Evolutionary conservation across 1,139 yeast species (phyloP), one percentile per base, ranked within the genome.

Genomic region (Yamadazyma triangularis): DNA sequence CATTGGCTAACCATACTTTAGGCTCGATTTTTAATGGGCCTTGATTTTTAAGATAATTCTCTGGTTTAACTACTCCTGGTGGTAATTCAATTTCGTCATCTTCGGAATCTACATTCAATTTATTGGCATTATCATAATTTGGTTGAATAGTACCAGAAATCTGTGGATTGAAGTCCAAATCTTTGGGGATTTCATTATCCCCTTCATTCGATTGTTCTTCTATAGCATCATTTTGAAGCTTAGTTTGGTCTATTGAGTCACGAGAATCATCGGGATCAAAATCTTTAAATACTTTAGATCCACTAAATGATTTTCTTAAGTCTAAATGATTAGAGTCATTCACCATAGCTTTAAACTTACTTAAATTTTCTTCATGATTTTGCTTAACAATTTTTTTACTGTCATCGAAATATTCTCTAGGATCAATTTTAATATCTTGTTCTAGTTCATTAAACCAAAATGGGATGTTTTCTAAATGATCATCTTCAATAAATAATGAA

Each of bases 1-100:
- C 98, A 53, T 91, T 91, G 21, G 98, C 98, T 40, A 91, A 69
- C 97, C 98, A 91, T 23, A 91, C 98, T 56, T 91, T 91, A 21
- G 97, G 94, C 64, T 91, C 98, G 34, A 91, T 88, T 57, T 84
- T 88, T 36, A 88, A 75, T 2, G 96, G 93, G 5, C 96, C 96
- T 23, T 91, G 79, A 53, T 88, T 88, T 52, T 89, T 85, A 48
- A 91, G 70, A 60, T 84, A 77, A 29, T 70, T 64, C 9, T 73
- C 77, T 30, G 98, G 98, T 51, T 81, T 84, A 30, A 70, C 67
- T 12, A 91, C 97, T 15, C 97, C 97, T 4, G 85, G 78, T 5
- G 98, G 98, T 36, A 91, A 65, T 22, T 73, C 79, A 27, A 87
- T 73, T 53, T 89, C 96, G 41, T 67, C 73, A 39, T 86, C 96